These are phyloP conservation scores for Linum usitatissimum DNA, from an alignment of 345 rosid genomes.

Conservation along the genomic window DNA sequence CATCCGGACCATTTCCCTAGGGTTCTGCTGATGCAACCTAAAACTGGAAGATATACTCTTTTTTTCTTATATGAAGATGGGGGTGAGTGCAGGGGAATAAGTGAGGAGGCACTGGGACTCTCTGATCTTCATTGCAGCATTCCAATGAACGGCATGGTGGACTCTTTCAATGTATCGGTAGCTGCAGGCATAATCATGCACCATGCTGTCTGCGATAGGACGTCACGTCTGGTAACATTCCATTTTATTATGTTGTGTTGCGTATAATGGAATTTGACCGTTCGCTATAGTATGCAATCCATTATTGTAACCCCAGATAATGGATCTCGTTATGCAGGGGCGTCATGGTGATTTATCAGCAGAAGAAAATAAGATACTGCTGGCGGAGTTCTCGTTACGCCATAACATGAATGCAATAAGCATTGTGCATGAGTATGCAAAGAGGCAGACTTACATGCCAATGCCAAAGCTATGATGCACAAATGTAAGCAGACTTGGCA, in stretches of 20 bases:
- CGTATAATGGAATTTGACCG: background rate
- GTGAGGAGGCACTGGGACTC: slow-evolving; percentile 61
- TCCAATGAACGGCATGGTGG: slow-evolving; percentile 98
- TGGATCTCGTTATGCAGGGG: slow-evolving; percentile 40
- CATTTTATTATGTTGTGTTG: too few species aligned
- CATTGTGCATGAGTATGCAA: slow-evolving; percentile 62
- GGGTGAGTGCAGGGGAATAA: slow-evolving; percentile 59
- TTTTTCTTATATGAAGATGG: too few species aligned
- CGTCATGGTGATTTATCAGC: slow-evolving; percentile 63
- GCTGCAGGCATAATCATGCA: slow-evolving; percentile 94
- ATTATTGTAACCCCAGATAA: background rate
- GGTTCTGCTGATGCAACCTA: too few species aligned
- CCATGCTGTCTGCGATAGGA: slow-evolving; percentile 80
- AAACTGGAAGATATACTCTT: too few species aligned
- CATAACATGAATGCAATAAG: slow-evolving; percentile 59
- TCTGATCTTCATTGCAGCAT: slow-evolving; percentile 81
- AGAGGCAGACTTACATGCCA: slow-evolving; percentile 28
- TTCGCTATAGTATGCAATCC: too few species aligned
- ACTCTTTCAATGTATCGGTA: slow-evolving; percentile 93
- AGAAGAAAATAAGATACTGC: slow-evolving; percentile 60
- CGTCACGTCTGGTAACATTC: slow-evolving; percentile 54
- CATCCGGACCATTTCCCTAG: too few species aligned
- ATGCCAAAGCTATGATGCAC: slow-evolving; percentile 26
- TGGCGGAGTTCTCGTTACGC: slow-evolving; percentile 81
- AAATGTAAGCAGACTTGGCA: too few species aligned